These are phyloP conservation scores for Paratinospora sagittata DNA, from an alignment of 164 flowering plant species.

Conservation along the genomic window DNA sequence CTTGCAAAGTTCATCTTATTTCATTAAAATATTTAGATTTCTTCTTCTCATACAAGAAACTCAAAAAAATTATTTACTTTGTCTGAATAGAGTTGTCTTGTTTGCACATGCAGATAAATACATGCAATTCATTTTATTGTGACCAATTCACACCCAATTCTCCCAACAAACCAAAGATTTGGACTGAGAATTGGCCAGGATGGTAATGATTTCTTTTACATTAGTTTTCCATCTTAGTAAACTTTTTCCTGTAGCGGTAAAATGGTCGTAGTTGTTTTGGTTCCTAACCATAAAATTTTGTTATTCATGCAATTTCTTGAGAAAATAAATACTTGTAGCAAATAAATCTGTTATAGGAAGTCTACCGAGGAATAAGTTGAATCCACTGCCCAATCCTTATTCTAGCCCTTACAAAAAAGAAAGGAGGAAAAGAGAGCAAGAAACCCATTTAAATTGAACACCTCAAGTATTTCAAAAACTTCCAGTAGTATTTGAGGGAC, in stretches of 20 bases:
- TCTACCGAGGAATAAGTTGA: neutral
- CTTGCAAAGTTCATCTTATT: neutral
- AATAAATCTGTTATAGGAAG: neutral
- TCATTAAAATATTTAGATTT: neutral
- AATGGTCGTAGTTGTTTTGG: neutral
- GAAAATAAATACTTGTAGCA: neutral
- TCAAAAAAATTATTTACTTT: neutral
- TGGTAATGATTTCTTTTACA: constrained; percentile 46
- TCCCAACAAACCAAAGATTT: constrained; percentile 76
- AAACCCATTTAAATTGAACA: neutral
- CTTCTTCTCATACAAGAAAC: neutral
- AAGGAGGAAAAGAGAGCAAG: neutral
- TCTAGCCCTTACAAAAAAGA: neutral
- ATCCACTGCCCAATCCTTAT: neutral
- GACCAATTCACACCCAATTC: constrained; percentile 72
- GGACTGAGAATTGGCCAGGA: constrained; percentile 99
- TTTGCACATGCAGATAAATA: constrained; percentile 66
- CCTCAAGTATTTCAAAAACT: neutral
- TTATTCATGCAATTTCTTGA: neutral
- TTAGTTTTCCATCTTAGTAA: constrained; percentile 1
- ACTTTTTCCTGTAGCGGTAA: neutral
- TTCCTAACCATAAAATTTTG: neutral
- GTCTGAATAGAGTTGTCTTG: neutral
- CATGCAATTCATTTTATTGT: constrained; percentile 96
- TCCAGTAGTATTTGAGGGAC: neutral